Evolutionary conservation across 225 moss, liverwort and hornwort species (phyloP).

Genomic region (Bryum argenteum): DNA sequence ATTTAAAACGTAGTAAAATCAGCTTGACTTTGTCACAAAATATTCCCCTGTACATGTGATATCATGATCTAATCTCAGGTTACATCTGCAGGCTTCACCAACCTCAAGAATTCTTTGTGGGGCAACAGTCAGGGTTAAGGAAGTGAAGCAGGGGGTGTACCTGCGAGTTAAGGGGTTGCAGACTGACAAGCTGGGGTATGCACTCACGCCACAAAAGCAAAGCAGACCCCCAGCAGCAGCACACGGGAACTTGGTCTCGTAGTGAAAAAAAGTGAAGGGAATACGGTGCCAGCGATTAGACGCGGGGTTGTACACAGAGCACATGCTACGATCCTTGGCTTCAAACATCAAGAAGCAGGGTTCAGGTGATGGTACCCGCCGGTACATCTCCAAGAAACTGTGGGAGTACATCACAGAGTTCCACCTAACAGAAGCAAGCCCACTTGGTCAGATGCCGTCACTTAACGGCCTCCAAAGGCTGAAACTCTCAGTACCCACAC

Average conservation of each 20-base stretch:
- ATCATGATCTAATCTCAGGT: slow-evolving; percentile 1
- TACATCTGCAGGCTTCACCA: slow-evolving; percentile 4
- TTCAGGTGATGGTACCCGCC: slow-evolving; percentile 77
- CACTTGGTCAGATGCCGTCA: slow-evolving; percentile 26
- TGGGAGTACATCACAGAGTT: slow-evolving; percentile 99
- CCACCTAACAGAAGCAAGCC: slow-evolving; percentile 55
- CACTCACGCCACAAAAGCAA: slow-evolving; percentile 98
- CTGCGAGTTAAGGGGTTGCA: slow-evolving; percentile 96
- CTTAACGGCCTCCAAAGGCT: slow-evolving; percentile 19
- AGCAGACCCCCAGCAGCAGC: slow-evolving; percentile 94
- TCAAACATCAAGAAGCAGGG: slow-evolving; percentile 99
- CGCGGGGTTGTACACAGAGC: slow-evolving; percentile 82
- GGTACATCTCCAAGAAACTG: slow-evolving; percentile 96
- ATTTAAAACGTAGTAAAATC: background rate
- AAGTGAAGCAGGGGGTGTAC: slow-evolving; percentile 27
- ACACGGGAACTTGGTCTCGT: slow-evolving; percentile 96
- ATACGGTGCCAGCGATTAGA: slow-evolving; percentile 95
- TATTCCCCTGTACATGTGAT: background rate
- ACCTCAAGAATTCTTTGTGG: background rate
- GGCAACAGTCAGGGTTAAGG: slow-evolving; percentile 6
- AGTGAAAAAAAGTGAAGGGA: slow-evolving; percentile 98
- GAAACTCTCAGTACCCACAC: background rate
- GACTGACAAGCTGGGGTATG: slow-evolving; percentile 93
- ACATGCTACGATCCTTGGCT: slow-evolving; percentile 98
- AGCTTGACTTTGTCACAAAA: background rate